These are phyloP conservation scores for Staphylotrichum longicolle DNA, from an alignment of 495 filamentous ascomycete genomes.

Conservation along the genomic window DNA sequence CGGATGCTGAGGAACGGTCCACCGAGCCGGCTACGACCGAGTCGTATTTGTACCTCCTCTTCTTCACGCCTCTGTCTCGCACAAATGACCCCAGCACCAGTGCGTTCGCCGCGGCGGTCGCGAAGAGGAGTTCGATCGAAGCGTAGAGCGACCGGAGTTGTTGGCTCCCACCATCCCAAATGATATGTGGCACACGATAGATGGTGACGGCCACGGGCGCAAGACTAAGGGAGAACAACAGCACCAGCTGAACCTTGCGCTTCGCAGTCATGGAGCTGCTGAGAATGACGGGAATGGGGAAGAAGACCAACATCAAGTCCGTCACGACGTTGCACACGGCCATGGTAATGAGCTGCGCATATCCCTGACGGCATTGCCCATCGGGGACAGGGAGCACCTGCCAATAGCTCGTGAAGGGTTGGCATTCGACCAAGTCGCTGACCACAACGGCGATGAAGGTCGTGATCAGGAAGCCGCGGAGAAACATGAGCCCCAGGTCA, in stretches of 20 bases:
- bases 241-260: conserved; percentile 62
- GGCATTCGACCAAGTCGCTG: conserved; percentile 79
- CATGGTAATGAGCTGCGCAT: conserved; percentile 83
- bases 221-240: conserved; percentile 80
- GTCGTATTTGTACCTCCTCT: conserved; percentile 66
- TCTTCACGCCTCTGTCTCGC: conserved; percentile 74
- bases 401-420: conserved; percentile 83
- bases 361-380: conserved; percentile 76
- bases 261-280: conserved; percentile 65
- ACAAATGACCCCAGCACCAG: conserved; percentile 81
- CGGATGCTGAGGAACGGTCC: conserved; percentile 44
- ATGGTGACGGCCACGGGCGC: conserved; percentile 70
- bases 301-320: conserved; percentile 79
- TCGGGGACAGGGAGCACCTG: conserved; percentile 88
- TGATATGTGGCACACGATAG: conserved; percentile 72
- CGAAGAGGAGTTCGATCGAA: conserved; percentile 73
- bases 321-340: conserved; percentile 81
- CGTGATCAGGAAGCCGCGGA: conserved; percentile 68
- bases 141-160: conserved; percentile 74
- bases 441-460: conserved; percentile 81
- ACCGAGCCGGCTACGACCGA: conserved; percentile 44
- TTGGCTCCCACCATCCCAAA: conserved; percentile 60
- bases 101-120: conserved; percentile 72
- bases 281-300: conserved; percentile 84
- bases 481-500: conserved; percentile 60